These are phyloP conservation scores for Beauveria medogensis DNA, from an alignment of 2,329 filamentous ascomycete species.

Conservation along the genomic window DNA sequence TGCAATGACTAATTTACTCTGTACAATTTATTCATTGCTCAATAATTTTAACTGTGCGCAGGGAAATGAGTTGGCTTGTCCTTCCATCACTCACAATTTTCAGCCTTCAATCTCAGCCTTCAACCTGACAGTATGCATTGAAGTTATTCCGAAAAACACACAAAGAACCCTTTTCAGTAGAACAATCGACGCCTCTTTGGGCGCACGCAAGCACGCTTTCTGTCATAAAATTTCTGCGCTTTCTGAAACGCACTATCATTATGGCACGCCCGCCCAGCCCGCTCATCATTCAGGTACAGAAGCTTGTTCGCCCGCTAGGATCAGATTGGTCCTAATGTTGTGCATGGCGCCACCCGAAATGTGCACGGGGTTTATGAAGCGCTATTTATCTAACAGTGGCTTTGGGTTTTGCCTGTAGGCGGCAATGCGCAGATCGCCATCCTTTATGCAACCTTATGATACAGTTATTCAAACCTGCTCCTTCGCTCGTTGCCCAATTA, in stretches of 20 bases:
- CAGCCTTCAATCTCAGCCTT: too few relatives aligned
- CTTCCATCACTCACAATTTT: too few relatives aligned
- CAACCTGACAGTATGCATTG: too few relatives aligned
- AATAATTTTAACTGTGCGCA: background rate
- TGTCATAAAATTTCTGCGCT: background rate
- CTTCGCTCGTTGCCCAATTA: too few relatives aligned
- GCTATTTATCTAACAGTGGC: too few relatives aligned
- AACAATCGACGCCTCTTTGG: background rate
- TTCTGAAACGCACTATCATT: constrained; percentile 6
- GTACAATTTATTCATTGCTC: background rate
- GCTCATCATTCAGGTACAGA: constrained; percentile 1
- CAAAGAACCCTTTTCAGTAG: background rate
- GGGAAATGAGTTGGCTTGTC: background rate
- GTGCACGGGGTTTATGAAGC: background rate
- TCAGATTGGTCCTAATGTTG: background rate
- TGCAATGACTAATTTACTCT: too few relatives aligned
- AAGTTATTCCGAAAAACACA: background rate
- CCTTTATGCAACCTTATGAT: background rate
- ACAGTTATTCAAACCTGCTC: too few relatives aligned
- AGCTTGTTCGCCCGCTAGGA: background rate
- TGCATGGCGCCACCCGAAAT: background rate
- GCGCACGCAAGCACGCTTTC: background rate
- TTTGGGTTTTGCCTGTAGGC: too few relatives aligned
- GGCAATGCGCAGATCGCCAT: too few relatives aligned
- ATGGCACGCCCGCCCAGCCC: background rate